Percentiles rank a stretch among this genome's conserved stretches.
phyloP scores from a whole-genome alignment of 352 stramenopile genomes.

The Phytophthora pisi region DNA sequence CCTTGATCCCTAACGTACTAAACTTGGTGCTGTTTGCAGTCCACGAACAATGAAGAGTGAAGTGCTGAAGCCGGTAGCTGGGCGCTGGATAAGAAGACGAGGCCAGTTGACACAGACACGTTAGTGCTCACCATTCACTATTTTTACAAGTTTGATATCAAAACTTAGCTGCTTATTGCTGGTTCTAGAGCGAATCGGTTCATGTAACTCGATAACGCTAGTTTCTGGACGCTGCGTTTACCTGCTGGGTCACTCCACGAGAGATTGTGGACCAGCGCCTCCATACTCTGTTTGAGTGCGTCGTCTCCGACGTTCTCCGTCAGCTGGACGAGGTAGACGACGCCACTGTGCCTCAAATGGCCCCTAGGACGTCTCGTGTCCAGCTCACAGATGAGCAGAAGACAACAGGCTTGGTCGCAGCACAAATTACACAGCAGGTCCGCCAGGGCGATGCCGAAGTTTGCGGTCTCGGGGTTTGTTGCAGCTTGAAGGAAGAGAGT shows the following conservation, averaged over 20 bases:
- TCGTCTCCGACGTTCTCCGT: conserved; percentile 46
- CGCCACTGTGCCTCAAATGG: conserved; percentile 53
- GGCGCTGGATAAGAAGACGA: conserved; percentile 15
- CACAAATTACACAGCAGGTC: conserved; percentile 73
- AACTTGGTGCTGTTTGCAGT: conserved; percentile 1
- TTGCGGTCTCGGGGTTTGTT: conserved; percentile 4
- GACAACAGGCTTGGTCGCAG: conserved; percentile 48
- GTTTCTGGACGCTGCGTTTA: conserved; percentile 75
- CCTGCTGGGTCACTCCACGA: conserved; percentile 71
- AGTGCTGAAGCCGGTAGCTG: neutral
- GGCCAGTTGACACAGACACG: neutral
- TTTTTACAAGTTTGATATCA: conserved; percentile 15
- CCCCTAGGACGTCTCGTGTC: conserved; percentile 55
- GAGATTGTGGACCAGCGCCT: conserved; percentile 71
- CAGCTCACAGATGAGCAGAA: conserved; percentile 73
- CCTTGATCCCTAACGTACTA: neutral
- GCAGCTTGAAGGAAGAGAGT: conserved; percentile 40
- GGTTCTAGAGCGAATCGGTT: conserved; percentile 47
- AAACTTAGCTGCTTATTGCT: conserved; percentile 45
- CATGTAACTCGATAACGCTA: conserved; percentile 71
- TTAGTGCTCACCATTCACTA: conserved; percentile 11
- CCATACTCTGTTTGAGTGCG: conserved; percentile 65
- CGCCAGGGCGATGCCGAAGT: conserved; percentile 45
- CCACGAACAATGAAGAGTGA: conserved; percentile 5
- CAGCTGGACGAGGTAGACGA: conserved; percentile 60